Evolutionary conservation across 2,329 filamentous ascomycete species (phyloP).

Genomic region (Cytospora paraplurivora): DNA sequence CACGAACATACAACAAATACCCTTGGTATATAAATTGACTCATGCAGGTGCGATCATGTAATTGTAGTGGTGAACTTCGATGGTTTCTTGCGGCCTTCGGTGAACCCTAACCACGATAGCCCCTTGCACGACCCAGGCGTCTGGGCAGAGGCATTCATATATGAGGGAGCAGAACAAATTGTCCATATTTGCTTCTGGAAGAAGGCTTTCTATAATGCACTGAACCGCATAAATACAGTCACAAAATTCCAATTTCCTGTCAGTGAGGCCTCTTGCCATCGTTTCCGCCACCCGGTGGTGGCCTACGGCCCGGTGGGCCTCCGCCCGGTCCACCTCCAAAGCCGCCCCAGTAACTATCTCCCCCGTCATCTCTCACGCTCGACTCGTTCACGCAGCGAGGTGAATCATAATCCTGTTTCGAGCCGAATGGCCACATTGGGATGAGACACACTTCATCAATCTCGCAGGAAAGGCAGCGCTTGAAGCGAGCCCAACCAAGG

Average conservation of each 20-base stretch:
- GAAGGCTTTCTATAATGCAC: background rate
- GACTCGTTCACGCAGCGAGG: conserved; percentile 30
- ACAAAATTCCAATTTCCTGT: background rate
- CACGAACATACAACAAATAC: too few relatives aligned
- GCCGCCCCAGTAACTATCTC: conserved; percentile 29
- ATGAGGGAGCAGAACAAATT: background rate
- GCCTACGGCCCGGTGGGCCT: background rate
- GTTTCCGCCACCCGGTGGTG: conserved; percentile 15
- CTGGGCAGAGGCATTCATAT: too few relatives aligned
- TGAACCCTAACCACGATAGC: too few relatives aligned
- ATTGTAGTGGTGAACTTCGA: too few relatives aligned
- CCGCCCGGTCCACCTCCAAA: conserved; percentile 1
- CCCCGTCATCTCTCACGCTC: conserved; percentile 1
- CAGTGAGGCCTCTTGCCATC: conserved; percentile 7
- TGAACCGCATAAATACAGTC: background rate
- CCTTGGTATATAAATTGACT: too few relatives aligned
- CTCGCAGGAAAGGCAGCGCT: conserved; percentile 29
- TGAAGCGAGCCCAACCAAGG: conserved; percentile 31
- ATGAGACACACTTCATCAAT: conserved; percentile 31
- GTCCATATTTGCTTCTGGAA: background rate
- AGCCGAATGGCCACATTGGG: conserved; percentile 32
- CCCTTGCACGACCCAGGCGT: too few relatives aligned
- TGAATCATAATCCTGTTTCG: conserved; percentile 28
- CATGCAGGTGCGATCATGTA: too few relatives aligned
- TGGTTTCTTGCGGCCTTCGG: too few relatives aligned